Percentiles rank a stretch among this genome's conserved stretches.
phyloP scores from a whole-genome alignment of 1,284 basidiomycete species.

The Pseudozyma sp. region DNA sequence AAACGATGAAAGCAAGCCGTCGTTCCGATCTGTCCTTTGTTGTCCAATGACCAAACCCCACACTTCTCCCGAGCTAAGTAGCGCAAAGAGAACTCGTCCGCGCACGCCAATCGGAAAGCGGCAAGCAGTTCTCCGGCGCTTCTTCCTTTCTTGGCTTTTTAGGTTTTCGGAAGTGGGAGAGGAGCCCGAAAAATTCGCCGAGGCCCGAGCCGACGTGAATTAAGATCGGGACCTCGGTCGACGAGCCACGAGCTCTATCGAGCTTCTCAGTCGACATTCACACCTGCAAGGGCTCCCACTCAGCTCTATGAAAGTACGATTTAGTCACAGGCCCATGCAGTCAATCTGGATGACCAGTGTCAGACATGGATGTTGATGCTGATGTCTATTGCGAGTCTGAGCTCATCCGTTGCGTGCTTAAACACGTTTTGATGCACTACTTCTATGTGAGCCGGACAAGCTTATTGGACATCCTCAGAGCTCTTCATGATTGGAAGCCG shows the following conservation, averaged over 20 bases:
- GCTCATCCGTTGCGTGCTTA: background rate
- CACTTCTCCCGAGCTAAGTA: background rate
- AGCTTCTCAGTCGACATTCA: background rate
- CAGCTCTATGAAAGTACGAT: background rate
- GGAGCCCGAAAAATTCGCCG: conserved; percentile 13
- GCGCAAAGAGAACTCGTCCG: no score
- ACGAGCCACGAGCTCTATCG: background rate
- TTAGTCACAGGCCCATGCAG: background rate
- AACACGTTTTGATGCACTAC: background rate
- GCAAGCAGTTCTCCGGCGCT: conserved; percentile 29
- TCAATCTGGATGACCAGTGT: background rate
- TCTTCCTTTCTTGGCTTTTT: background rate
- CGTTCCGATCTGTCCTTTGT: conserved; percentile 13
- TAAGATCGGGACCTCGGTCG: conserved; percentile 43
- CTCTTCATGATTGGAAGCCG: conserved; percentile 13
- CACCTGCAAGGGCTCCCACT: background rate
- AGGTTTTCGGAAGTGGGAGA: no score
- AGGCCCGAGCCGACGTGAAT: conserved; percentile 2
- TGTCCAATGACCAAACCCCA: background rate
- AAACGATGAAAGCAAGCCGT: conserved; percentile 1
- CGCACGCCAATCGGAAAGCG: conserved; percentile 1
- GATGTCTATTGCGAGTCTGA: background rate
- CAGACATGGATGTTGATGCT: no score
- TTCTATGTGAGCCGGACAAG: background rate
- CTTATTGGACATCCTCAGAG: conserved; percentile 1